These are phyloP conservation scores for Polygonum maritimum DNA, from an alignment of 148 eudicot genomes.

Conservation along the genomic window DNA sequence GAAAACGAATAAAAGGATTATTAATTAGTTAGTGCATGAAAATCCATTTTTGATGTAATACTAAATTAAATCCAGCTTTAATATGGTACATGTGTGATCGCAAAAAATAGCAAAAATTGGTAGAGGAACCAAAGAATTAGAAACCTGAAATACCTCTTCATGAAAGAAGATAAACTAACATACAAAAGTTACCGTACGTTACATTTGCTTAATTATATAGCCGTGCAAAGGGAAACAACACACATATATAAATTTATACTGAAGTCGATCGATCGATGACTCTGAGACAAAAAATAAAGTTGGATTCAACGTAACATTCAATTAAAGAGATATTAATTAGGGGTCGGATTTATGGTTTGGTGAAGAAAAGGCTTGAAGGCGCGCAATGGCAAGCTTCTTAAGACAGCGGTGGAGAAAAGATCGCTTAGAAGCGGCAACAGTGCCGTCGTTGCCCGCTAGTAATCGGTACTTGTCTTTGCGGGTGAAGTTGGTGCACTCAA, in stretches of 20 bases:
- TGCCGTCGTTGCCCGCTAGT: slow-evolving; percentile 82
- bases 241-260: neutral
- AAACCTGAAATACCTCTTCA: neutral
- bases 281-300: neutral
- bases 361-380: slow-evolving; percentile 34
- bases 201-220: neutral
- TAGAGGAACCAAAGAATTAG: neutral
- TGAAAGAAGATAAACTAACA: neutral
- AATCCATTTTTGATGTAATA: too few relatives aligned
- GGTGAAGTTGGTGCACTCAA: slow-evolving; percentile 78
- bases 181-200: neutral
- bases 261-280: neutral
- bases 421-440: slow-evolving; percentile 24
- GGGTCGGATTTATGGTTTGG: neutral
- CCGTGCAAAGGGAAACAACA: neutral
- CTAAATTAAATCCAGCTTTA: too few relatives aligned
- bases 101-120: neutral
- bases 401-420: slow-evolving; percentile 12
- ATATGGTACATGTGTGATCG: too few relatives aligned
- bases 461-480: slow-evolving; percentile 80
- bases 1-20: too few relatives aligned
- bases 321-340: too few relatives aligned
- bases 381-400: slow-evolving; percentile 20
- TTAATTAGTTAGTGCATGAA: too few relatives aligned
- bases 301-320: too few relatives aligned